Evolutionary conservation across 1,139 yeast genomes (phyloP), one percentile per base, ranked within the genome.

Genomic region (Pichia sp.): DNA sequence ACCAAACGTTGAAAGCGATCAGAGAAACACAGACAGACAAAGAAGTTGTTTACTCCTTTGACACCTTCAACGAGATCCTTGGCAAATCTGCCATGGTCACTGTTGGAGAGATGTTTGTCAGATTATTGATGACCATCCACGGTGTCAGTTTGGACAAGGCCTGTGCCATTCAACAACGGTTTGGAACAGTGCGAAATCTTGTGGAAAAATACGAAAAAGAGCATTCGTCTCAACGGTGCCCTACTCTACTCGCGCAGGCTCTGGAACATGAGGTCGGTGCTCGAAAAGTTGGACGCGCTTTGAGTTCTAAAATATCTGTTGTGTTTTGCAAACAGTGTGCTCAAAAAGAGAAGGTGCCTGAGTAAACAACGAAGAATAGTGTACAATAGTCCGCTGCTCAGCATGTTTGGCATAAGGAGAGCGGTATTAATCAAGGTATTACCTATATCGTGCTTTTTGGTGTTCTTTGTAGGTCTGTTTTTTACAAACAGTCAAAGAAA

Each of bases 101-200:
- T 0, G 79, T 89, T 0, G 80, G 79, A 42, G 97, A 92, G 56
- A 68, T 88, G 57, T 92, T 80, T 57, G 69, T 89, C 3, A 71
- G 78, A 42, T 81, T 88, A 83, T 71, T 94, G 25, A 79, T 89
- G 85, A 74, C 90, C 1, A 74, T 85, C 2, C 74, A 78, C 51
- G 98, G 98, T 0, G 72, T 92, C 0, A 80, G 96, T 0, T 68
- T 88, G 40, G 97, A 90, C 53, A 87, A 85, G 62, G 98, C 98
- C 0, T 63, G 80, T 12, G 79, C 80, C 4, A 80, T 94, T 9
- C 97, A 90, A 63, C 69, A 65, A 42, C 62, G 71, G 40, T 88
- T 74, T 57, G 74, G 76, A 7, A 86, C 95, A 0, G 95, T 96
- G 0, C 66, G 68, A 35, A 60, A 57, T 24, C 68, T 88, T 22